Percentiles rank a stretch among this genome's conserved stretches.
phyloP scores from a whole-genome alignment of 2,329 filamentous ascomycete species.

The Phaeophleospora eucalypticola region DNA sequence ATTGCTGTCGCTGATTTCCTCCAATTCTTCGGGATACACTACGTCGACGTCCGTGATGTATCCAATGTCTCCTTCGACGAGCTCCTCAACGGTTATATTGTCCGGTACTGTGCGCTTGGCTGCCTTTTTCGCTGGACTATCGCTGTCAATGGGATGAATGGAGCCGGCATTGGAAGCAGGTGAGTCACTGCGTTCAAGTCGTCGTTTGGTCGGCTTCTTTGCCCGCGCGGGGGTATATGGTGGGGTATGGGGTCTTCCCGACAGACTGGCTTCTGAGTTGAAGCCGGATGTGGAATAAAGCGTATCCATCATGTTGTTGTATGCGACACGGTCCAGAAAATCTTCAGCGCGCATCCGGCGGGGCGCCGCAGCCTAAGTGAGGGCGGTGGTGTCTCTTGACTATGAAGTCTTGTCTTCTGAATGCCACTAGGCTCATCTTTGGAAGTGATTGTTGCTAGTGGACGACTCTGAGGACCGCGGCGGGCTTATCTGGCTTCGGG shows the following conservation, averaged over 20 bases:
- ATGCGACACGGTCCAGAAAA: neutral
- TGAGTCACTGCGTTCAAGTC: slow-evolving; percentile 25
- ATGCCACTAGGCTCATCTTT: slow-evolving; percentile 29
- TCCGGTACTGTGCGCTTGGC: slow-evolving; percentile 21
- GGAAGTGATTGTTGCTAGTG: slow-evolving; percentile 9
- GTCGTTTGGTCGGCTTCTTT: slow-evolving; percentile 17
- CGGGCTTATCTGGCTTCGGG: slow-evolving; percentile 14
- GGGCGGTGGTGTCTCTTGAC: slow-evolving; percentile 31
- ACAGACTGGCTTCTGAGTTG: slow-evolving; percentile 22
- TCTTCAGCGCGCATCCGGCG: slow-evolving; percentile 25
- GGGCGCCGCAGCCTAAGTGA: slow-evolving; percentile 11
- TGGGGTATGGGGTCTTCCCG: slow-evolving; percentile 26
- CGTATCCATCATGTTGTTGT: slow-evolving; percentile 17
- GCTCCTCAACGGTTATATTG: slow-evolving; percentile 42
- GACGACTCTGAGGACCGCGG: slow-evolving; percentile 5
- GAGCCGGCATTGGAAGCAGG: slow-evolving; percentile 32
- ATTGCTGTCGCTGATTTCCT: slow-evolving; percentile 26
- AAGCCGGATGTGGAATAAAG: slow-evolving; percentile 24
- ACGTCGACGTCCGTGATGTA: slow-evolving; percentile 42
- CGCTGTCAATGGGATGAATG: slow-evolving; percentile 36
- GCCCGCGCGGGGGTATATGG: slow-evolving; percentile 27
- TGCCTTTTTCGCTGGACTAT: slow-evolving; percentile 30
- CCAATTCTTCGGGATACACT: slow-evolving; percentile 40
- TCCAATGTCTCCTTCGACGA: slow-evolving; percentile 34
- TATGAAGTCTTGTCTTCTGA: slow-evolving; percentile 25